A percentile compares a stretch with the other conserved stretches of the same genome.
Conservation (phyloP, 306 rosid genomes). For the Malus domestica region DNA sequence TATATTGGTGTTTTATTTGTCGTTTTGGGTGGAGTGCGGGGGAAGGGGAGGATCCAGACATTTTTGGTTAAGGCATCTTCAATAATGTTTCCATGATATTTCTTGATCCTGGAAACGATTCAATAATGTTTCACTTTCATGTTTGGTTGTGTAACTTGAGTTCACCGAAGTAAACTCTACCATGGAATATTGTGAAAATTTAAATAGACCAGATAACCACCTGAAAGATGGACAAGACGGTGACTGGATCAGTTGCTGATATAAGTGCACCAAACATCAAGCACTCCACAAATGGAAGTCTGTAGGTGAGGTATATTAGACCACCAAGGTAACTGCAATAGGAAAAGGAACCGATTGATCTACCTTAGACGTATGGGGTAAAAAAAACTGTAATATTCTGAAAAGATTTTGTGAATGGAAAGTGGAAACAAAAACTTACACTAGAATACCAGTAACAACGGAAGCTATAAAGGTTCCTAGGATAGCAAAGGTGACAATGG, state of each 20-base stretch:
- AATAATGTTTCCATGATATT: not conserved
- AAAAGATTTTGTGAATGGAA: not conserved
- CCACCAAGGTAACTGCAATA: conserved; percentile 93
- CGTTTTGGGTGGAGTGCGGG: not conserved
- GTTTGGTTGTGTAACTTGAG: not conserved
- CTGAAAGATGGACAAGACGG: conserved; percentile 97
- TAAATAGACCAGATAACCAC: conserved; percentile 28
- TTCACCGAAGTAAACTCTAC: not conserved
- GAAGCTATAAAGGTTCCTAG: conserved; percentile 87
- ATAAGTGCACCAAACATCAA: conserved; percentile 98
- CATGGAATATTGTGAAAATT: conserved; percentile 1
- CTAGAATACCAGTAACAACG: conserved; percentile 77
- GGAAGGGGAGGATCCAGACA: not conserved
- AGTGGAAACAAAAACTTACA: conserved; percentile 43
- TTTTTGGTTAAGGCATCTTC: not conserved
- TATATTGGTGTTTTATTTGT: not conserved
- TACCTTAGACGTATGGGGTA: not conserved
- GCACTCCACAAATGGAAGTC: conserved; percentile 95
- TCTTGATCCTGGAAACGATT: not conserved
- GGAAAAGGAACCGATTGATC: conserved; percentile 9
- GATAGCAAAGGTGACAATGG: conserved; percentile 91
- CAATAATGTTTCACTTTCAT: not conserved
- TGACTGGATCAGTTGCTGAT: conserved; percentile 98
- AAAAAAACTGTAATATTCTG: conserved; percentile 12
- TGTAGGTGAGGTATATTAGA: conserved; percentile 72